Percentiles rank a stretch among this genome's conserved stretches.
phyloP scores from a whole-genome alignment of 1,139 yeast species.

The Geotrichum aggregatum region DNA sequence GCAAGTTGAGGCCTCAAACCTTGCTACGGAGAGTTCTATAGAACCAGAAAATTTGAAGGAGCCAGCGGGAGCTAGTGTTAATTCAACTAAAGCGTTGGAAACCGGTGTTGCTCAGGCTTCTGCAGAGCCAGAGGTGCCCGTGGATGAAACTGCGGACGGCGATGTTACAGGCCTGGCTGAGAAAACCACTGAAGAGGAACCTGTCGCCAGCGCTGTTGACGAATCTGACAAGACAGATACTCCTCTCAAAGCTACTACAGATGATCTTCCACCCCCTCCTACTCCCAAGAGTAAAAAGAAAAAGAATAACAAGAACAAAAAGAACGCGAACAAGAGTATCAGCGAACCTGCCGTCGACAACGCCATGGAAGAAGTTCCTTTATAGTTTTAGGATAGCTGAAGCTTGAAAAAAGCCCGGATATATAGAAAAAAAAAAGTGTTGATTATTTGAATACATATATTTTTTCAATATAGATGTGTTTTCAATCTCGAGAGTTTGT shows the following conservation, averaged over 20 bases:
- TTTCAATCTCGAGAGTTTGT: background rate
- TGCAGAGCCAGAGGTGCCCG: background rate
- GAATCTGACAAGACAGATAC: slow-evolving; percentile 2
- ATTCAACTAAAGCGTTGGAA: too few species aligned
- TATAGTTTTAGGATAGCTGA: background rate
- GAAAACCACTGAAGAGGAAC: slow-evolving; percentile 2
- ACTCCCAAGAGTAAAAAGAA: background rate
- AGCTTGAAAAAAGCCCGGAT: background rate
- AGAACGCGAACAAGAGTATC: background rate
- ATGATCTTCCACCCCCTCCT: too few species aligned
- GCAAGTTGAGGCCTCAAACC: background rate
- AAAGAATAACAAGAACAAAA: background rate
- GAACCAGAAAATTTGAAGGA: background rate
- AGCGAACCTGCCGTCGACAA: background rate
- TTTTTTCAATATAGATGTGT: background rate
- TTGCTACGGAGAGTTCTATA: background rate
- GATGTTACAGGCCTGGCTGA: background rate
- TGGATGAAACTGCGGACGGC: background rate
- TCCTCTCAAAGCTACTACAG: background rate
- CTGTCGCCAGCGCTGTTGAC: too few species aligned
- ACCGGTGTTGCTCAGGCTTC: background rate
- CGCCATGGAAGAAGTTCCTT: slow-evolving; percentile 7
- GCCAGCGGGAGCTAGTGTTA: too few species aligned
- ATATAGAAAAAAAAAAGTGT: background rate
- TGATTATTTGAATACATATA: slow-evolving; percentile 7